These are phyloP conservation scores for Aspergillus phoenicis DNA, from an alignment of 2,329 filamentous ascomycete species.

Conservation along the genomic window DNA sequence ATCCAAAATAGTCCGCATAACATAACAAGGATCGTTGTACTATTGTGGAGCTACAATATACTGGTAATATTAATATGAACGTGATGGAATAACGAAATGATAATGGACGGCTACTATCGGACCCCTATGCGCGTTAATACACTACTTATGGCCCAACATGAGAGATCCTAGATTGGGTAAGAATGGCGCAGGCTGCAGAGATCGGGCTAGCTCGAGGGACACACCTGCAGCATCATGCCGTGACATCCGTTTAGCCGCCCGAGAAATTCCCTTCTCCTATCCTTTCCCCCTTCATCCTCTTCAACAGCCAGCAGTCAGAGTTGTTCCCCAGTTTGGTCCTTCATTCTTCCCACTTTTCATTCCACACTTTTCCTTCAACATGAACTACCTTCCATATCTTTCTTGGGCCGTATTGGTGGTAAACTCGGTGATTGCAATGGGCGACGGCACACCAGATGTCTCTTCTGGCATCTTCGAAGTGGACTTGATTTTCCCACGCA, in stretches of 20 bases:
- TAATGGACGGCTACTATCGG: not conserved
- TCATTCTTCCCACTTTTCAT: not conserved
- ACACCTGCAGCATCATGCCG: not conserved
- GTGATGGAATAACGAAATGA: not conserved
- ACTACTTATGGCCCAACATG: not conserved
- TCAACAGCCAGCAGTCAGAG: not conserved
- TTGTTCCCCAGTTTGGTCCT: not conserved
- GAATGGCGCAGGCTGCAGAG: not conserved
- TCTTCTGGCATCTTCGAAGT: not conserved
- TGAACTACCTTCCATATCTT: not conserved
- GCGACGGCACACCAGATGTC: not conserved
- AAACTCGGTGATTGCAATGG: not conserved
- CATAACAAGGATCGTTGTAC: not conserved
- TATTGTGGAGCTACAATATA: not conserved
- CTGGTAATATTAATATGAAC: not conserved
- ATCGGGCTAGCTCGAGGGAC: not conserved
- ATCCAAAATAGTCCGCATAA: not conserved
- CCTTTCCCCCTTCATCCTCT: too few relatives aligned
- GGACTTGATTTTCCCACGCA: conserved; percentile 16
- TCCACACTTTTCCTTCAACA: not conserved
- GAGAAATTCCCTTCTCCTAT: not conserved
- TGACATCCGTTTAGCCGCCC: not conserved
- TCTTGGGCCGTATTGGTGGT: not conserved
- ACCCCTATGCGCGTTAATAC: not conserved
- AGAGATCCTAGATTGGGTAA: not conserved